Evolutionary conservation across 805 yeast species (phyloP), one percentile per base, ranked within the genome.

Genomic region (Schwanniomyces sp.): DNA sequence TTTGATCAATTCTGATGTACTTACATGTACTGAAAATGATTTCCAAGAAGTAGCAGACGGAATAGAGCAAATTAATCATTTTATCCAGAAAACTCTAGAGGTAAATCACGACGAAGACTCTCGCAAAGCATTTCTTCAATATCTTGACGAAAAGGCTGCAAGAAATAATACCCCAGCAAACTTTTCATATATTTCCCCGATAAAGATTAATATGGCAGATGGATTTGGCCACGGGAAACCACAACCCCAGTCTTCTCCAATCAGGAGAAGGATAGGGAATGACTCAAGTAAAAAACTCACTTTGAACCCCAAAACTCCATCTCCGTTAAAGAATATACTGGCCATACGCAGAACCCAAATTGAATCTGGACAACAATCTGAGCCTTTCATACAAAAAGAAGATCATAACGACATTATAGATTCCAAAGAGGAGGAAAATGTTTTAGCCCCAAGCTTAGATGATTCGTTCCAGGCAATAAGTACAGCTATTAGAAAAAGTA

Each of bases 391-490:
- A 9, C 16, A 12, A 6, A 29, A 29, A 29, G 7, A 29, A 29
- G 34, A 29, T 6, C n/a, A 29, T 29, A 29, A 12, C 2, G 34
- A 29, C n/a, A 29, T 7, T 12, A 12, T 12, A 12, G n/a, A 29
- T 8, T 14, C 34, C 12, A 30, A 30, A 3, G 39, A 8, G 11
- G 26, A 28, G 9, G 45, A 32, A 10, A n/a, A 24, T 8, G 21
- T 18, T 10, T 28, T 43, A 10, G 45, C 32, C 11, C 43, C 42
- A 24, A 34, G 34, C 26, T 34, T 37, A n/a, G 76, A 74, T 38
- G 71, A 69, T 44, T 76, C 80, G 7, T 75, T 76, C 50, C 76
- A 74, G 48, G 78, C 78, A 0, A 76, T 76, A n/a, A 69, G 75
- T 49, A 67, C 70, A 5, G 75, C 78, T 2, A 74, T 76, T 7